Evolutionary conservation across 176 grass and related monocot genomes (phyloP).

Genomic region (Elaeis guineensis): DNA sequence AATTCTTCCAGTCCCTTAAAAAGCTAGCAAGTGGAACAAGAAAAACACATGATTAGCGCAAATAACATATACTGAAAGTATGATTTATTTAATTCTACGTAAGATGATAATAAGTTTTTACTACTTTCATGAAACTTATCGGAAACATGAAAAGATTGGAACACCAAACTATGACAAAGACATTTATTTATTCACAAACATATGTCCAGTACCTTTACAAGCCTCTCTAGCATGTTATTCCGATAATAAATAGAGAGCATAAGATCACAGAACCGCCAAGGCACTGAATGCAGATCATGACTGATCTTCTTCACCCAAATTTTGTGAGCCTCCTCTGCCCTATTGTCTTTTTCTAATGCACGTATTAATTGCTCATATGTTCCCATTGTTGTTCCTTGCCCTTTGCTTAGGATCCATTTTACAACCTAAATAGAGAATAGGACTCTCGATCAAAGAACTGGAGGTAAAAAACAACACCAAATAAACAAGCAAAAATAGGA

Average conservation of each 20-base stretch:
- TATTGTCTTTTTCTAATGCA: conserved; percentile 91
- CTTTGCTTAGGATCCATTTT: conserved; percentile 96
- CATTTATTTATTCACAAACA: not conserved
- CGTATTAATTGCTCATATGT: conserved; percentile 70
- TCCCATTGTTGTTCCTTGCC: conserved; percentile 77
- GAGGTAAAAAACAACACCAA: not conserved
- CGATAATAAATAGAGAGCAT: conserved; percentile 85
- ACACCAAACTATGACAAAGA: not conserved
- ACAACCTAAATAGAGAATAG: conserved; percentile 38
- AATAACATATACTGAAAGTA: no score
- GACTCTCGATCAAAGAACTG: not conserved
- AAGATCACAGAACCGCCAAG: conserved; percentile 72
- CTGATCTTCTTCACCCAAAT: conserved; percentile 78
- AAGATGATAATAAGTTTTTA: no score
- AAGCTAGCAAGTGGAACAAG: conserved; percentile 32
- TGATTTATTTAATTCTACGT: no score
- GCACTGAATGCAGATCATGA: conserved; percentile 60
- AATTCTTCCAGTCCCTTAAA: conserved; percentile 61
- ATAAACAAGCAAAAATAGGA: conserved; percentile 10
- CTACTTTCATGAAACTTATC: no score
- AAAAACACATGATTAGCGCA: not conserved
- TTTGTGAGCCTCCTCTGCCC: conserved; percentile 80
- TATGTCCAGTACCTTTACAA: conserved; percentile 43
- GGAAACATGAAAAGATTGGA: not conserved
- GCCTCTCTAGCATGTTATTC: conserved; percentile 75